Base-by-base conservation (phyloP, 1,284 basidiomycete genomes). In the Cryptococcus sp. region DNA sequence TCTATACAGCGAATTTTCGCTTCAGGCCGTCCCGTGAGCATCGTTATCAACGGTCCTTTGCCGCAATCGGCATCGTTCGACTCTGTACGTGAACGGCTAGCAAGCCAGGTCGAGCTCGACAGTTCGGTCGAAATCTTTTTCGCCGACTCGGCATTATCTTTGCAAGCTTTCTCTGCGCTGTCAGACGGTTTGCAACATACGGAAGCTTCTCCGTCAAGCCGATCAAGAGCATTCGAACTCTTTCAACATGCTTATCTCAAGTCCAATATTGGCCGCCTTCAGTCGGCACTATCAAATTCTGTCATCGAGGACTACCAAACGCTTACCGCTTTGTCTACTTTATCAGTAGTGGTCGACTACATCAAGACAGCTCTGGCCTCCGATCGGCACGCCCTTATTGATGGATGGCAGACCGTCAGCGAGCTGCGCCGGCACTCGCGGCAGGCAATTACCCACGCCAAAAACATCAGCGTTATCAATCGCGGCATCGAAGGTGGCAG, bases 161-260 rank as follows among this genome's bases (percentile, higher is more conserved):
- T 39, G 14, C 14, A 19, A 14, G 36, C 36, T 19, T 19, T 39
- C 16, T 5, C 4, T 4, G 62, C 67, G 4, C 56, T 74, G 7
- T 53, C 62, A 0, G 25, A 48, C 1, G 69, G 62, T 0, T 44
- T 66, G 3, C 16, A 55, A 14, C 45, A 54, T 22, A 40, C 56
- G 23, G 46, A 44, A n/a, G 45, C 53, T 4, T 48, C 52, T 14
- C 45, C 54, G 5, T 45, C 54, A 14, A 19, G 50, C 13, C 50
- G 52, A 21, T 28, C 58, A 1, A 23, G 49, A 16, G 65, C 70
- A 2, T 66, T 75, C 47, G 58, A 62, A 7, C 40, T 45, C 7
- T 75, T 71, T 54, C 71, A 73, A 49, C 50, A 54, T 19, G 50
- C 63, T 16, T 74, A 70, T 54, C 39, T 70, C 7, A 54, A 54